These are phyloP conservation scores for Aspergillus pseudoviridinutans DNA, from an alignment of 2,329 filamentous ascomycete genomes.

Conservation along the genomic window DNA sequence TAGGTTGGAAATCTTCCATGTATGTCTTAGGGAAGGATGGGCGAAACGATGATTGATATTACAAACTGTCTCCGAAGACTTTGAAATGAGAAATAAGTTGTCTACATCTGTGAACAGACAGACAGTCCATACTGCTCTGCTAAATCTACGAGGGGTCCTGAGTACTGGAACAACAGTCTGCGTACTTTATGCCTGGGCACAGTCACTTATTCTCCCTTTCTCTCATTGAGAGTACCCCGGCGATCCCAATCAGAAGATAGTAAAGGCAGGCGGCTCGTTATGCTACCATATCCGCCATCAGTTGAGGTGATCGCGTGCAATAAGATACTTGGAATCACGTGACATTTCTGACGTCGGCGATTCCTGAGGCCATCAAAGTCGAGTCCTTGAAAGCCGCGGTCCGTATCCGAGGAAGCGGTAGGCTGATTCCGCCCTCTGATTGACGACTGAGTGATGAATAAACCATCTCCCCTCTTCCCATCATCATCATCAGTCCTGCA, in stretches of 20 bases:
- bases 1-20: conserved; percentile 6
- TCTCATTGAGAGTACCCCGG: background rate
- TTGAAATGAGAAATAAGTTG: background rate
- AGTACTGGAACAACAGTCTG: no score
- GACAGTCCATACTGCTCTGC: no score
- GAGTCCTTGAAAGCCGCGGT: conserved; percentile 16
- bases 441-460: background rate
- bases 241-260: background rate
- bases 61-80: background rate
- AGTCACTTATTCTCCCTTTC: no score
- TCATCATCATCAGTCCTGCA: background rate
- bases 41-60: background rate
- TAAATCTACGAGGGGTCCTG: background rate
- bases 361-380: background rate
- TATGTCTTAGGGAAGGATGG: background rate
- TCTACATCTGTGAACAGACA: background rate
- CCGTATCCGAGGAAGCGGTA: conserved; percentile 14
- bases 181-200: no score
- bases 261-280: background rate
- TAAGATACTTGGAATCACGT: background rate
- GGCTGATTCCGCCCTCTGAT: conserved; percentile 1
- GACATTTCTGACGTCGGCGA: background rate
- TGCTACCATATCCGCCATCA: background rate
- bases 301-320: background rate
- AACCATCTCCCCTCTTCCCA: background rate